Conservation (phyloP, 805 yeast genomes). For the Cyberlindnera japonica region DNA sequence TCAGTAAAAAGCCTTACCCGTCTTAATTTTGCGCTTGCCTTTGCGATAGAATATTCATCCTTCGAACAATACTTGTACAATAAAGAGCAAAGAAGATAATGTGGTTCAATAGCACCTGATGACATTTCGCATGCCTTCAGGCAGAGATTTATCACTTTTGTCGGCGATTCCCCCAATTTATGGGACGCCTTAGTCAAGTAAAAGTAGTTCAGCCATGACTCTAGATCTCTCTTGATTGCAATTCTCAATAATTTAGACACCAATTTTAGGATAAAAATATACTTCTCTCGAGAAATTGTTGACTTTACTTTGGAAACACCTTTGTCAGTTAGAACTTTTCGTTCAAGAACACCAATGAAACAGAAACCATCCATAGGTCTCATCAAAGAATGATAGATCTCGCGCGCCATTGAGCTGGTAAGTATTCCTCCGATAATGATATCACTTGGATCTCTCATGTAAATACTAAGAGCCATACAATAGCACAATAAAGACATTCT, state of each 20-base stretch:
- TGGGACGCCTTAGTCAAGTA: constrained; percentile 54
- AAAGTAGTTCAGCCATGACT: constrained; percentile 62
- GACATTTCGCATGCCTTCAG: constrained; percentile 41
- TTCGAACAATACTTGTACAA: constrained; percentile 51
- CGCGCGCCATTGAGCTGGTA: constrained; percentile 54
- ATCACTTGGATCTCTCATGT: constrained; percentile 22
- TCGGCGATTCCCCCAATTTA: constrained; percentile 40
- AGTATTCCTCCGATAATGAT: constrained; percentile 37
- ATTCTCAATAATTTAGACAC: constrained; percentile 42
- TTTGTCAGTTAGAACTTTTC: constrained; percentile 23
- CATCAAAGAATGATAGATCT: constrained; percentile 40
- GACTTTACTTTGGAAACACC: constrained; percentile 3
- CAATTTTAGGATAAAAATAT: constrained; percentile 28
- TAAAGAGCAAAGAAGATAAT: constrained; percentile 57
- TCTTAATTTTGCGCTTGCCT: constrained; percentile 40
- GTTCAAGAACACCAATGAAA: constrained; percentile 32
- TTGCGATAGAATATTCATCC: constrained; percentile 32
- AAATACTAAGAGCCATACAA: constrained; percentile 60
- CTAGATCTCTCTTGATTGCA: constrained; percentile 41
- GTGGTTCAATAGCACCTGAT: constrained; percentile 63
- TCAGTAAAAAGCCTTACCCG: constrained; percentile 26
- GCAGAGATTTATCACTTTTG: constrained; percentile 38
- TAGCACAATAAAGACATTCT: constrained; percentile 69
- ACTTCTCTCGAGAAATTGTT: constrained; percentile 6
- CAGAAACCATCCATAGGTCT: constrained; percentile 64